A percentile compares a stretch with the other conserved stretches of the same genome.
Evolutionary conservation across 495 filamentous ascomycete species (phyloP).

Genomic region (Penicillium cosmopolitanum): DNA sequence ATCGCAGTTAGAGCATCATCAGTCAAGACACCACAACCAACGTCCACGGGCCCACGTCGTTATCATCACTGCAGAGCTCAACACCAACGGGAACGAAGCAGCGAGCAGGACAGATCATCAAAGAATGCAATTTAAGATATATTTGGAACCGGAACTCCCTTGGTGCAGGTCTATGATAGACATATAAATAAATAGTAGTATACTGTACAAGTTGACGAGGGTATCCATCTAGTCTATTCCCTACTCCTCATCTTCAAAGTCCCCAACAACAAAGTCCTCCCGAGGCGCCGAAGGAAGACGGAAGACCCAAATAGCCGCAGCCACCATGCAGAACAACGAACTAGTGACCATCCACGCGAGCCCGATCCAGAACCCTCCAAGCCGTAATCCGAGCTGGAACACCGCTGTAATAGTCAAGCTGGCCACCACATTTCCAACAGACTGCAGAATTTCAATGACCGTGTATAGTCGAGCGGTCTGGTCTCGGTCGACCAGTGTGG

Average conservation of each 20-base stretch:
- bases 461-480: slow-evolving; percentile 61
- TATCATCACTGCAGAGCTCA: too few relatives aligned
- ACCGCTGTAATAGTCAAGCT: slow-evolving; percentile 56
- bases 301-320: slow-evolving; percentile 43
- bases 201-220: slow-evolving; percentile 23
- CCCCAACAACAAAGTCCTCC: slow-evolving; percentile 31
- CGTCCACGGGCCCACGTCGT: too few relatives aligned
- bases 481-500: slow-evolving; percentile 53
- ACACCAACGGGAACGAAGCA: too few relatives aligned
- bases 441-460: slow-evolving; percentile 60
- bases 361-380: slow-evolving; percentile 56
- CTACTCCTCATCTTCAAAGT: slow-evolving; percentile 26
- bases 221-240: neutral
- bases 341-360: slow-evolving; percentile 59
- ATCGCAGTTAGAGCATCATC: too few relatives aligned
- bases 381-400: slow-evolving; percentile 54
- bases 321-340: slow-evolving; percentile 43
- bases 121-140: too few relatives aligned
- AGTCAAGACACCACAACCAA: too few relatives aligned
- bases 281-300: slow-evolving; percentile 30
- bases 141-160: neutral
- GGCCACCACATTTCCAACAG: slow-evolving; percentile 55
- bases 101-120: too few relatives aligned
- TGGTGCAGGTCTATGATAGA: neutral
- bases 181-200: slow-evolving; percentile 1